phyloP scores from a whole-genome alignment of 441 rosid genomes.

The Croton laevigatus region DNA sequence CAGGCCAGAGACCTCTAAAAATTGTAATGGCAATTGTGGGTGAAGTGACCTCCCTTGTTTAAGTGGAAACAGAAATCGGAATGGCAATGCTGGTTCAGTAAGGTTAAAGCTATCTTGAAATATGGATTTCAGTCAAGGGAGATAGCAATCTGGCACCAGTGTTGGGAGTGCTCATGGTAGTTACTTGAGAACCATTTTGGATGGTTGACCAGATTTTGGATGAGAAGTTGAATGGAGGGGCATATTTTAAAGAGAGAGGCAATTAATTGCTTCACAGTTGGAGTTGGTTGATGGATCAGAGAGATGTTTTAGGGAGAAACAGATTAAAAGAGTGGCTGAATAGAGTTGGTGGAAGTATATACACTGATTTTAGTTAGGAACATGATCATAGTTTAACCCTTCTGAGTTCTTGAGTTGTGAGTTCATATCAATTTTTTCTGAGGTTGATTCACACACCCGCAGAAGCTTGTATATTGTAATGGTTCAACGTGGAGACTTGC shows the following conservation, averaged over 20 bases:
- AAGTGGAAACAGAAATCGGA: background rate
- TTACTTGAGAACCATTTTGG: background rate
- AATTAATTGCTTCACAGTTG: background rate
- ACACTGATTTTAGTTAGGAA: background rate
- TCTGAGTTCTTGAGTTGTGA: background rate
- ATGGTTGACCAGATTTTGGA: background rate
- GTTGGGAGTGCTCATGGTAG: background rate
- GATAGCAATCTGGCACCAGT: background rate
- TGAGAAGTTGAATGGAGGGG: background rate
- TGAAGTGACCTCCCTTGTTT: background rate
- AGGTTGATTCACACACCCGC: background rate
- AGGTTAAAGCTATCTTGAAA: constrained; percentile 11
- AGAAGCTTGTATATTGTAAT: constrained; percentile 10
- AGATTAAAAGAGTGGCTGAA: background rate
- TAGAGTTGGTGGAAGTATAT: background rate
- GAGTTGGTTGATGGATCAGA: constrained; percentile 12
- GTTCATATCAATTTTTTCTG: background rate
- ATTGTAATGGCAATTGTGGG: background rate
- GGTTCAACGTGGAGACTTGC: background rate
- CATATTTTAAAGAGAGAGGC: background rate
- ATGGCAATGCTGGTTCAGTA: background rate
- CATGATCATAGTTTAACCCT: background rate
- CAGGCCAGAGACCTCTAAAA: background rate
- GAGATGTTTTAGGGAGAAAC: background rate
- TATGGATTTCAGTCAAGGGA: background rate